phyloP scores from a whole-genome alignment of 371 early-diverging fungal genomes.

The Actinomortierella wolfii region DNA sequence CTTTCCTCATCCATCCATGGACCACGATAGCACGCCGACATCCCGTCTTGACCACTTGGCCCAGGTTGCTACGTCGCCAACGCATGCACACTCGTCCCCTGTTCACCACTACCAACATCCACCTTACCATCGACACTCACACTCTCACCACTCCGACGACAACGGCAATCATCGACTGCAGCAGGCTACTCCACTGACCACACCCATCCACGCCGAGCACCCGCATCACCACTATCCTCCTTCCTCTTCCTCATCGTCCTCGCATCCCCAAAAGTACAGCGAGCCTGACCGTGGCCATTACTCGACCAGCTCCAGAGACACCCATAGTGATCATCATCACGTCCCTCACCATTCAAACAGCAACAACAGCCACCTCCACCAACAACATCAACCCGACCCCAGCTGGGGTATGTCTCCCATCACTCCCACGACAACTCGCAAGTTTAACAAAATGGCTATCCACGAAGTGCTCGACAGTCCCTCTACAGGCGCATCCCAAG shows the following conservation, averaged over 20 bases:
- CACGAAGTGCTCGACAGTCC: conserved; percentile 33
- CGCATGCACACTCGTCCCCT: conserved; percentile 20
- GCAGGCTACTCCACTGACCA: not conserved
- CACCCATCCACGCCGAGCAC: too few species aligned
- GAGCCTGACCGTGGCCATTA: conserved; percentile 2
- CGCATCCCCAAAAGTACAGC: conserved; percentile 10
- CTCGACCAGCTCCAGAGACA: too few species aligned
- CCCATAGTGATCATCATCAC: too few species aligned
- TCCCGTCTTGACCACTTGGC: conserved; percentile 43
- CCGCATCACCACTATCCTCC: conserved; percentile 3
- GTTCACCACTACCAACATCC: conserved; percentile 1
- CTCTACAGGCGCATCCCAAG: not conserved
- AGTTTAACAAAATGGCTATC: conserved; percentile 44
- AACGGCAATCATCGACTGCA: conserved; percentile 10
- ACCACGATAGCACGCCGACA: conserved; percentile 16
- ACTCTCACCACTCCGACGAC: conserved; percentile 17
- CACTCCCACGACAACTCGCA: conserved; percentile 38
- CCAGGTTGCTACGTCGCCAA: conserved; percentile 36
- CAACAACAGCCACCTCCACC: conserved; percentile 5
- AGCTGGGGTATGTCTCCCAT: conserved; percentile 35
- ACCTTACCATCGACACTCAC: conserved; percentile 3
- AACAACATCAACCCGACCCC: conserved; percentile 10
- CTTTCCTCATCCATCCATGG: not conserved
- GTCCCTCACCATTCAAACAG: too few species aligned
- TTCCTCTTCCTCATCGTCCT: conserved; percentile 9